Percentiles rank a stretch among this genome's conserved stretches.
Evolutionary conservation across 331 rosid species (phyloP).

Genomic region (Stylosanthes scabra): DNA sequence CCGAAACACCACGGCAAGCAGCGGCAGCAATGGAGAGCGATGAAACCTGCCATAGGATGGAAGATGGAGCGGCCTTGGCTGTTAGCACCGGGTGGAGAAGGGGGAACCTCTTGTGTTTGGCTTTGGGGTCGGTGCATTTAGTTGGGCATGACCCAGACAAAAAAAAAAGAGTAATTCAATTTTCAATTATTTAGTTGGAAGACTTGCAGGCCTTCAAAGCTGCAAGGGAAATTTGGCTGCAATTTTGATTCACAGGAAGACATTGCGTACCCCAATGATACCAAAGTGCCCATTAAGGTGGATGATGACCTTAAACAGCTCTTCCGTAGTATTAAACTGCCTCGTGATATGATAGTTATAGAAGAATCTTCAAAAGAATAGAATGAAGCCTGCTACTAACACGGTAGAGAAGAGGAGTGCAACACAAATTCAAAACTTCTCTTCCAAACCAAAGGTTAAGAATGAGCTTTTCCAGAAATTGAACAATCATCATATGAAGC

Average conservation of each 20-base stretch:
- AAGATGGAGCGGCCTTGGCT: too few relatives aligned
- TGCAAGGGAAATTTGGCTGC: constrained; percentile 87
- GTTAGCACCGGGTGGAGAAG: too few relatives aligned
- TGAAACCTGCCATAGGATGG: too few relatives aligned
- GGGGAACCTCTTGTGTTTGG: too few relatives aligned
- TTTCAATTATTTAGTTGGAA: too few relatives aligned
- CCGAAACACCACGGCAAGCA: too few relatives aligned
- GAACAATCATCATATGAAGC: too few relatives aligned
- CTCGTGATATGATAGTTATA: constrained; percentile 85
- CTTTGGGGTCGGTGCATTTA: too few relatives aligned
- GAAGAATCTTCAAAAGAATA: constrained; percentile 93
- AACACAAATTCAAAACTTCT: constrained; percentile 71
- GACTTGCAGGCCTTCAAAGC: constrained; percentile 82
- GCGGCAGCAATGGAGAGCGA: too few relatives aligned
- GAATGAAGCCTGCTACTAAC: constrained; percentile 91
- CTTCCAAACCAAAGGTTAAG: constrained; percentile 74
- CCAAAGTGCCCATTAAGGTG: constrained; percentile 68
- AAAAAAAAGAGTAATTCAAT: too few relatives aligned
- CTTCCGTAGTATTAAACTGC: constrained; percentile 75
- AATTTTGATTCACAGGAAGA: constrained; percentile 95
- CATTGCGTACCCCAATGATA: constrained; percentile 86
- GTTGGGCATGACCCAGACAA: too few relatives aligned
- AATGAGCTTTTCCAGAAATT: too few relatives aligned
- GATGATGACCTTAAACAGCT: constrained; percentile 80
- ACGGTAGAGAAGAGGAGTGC: constrained; percentile 86